Base-by-base conservation (phyloP, 106 monocot species). In the Vanilla planifolia region DNA sequence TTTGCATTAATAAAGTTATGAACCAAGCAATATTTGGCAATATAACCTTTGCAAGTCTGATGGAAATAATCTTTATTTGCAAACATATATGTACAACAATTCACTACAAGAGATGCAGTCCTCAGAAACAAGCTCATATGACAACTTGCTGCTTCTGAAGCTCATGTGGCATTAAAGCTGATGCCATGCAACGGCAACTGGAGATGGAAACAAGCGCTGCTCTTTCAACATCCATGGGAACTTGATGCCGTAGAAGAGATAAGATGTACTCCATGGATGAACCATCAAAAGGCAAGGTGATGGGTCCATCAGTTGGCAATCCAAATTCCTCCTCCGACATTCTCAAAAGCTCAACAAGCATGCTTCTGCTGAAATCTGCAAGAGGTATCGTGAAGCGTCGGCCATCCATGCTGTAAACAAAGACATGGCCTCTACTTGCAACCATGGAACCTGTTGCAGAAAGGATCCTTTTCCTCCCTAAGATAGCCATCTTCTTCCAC, bases 401-500 rank as follows among this genome's bases (percentile, higher is more conserved):
- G 22, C 60, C 60, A 25, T 60, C 60, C 4, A 26, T 14, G 40
- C 23, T 24, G 23, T 60, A 60, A 4, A 60, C 60, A 41, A 41
- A 60, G 19, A 60, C 22, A 41, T 60, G 60, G 23, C 60, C 60
- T 60, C 25, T 60, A 25, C 41, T 60, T 23, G 60, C 60, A 48
- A 22, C n/a, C 4, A 7, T 8, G 2, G 8, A 6, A 20, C 8
- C 5, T 7, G 47, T 22, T 0, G 23, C n/a, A 8, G 47, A 48
- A 0, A 48, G 47, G 8, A 48, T 4, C 14, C 20, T 48, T 21
- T 21, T 50, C n/a, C 43, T 72, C 42, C 67, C 45, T 13, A 60
- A 45, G 25, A 39, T 60, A 33, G 73, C 73, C 61, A 52, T 19
- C 53, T 34, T 72, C 16, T 56, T 29, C 73, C 81, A 81, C 43